Base-by-base conservation (phyloP, 2,329 filamentous ascomycete species). In the Fusarium citri region DNA sequence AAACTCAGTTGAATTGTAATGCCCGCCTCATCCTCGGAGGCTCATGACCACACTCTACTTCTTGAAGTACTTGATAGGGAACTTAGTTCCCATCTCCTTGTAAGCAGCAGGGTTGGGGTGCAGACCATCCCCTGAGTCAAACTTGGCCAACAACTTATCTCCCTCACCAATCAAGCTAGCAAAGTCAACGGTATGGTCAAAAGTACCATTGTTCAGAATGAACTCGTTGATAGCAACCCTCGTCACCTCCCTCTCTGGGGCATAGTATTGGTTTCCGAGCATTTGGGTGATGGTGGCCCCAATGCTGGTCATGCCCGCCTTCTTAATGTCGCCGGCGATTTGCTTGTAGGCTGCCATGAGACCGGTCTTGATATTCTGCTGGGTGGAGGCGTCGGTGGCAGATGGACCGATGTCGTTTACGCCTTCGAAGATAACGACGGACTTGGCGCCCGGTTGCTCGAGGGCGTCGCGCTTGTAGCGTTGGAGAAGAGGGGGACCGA, bases 51-150 rank as follows among this genome's bases (percentile, higher is more conserved):
- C 4, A 6, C 4, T 16, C 18, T 31, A 64, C 18, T 58, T 64
- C 37, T 30, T 50, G 0, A 69, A 69, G 3, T 64, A 7, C 4
- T 54, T 5, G 0, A 70, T 54, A 0, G 67, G 67, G 18, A 69
- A 69, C 12, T 57, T 40, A 14, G 40, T 45, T 5, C 67, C 67
- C 62, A 69, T 69, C 20, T 37, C 3, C 15, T 41, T 30, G 30
- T 69, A 69, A 3, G 62, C 67, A 18, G 49, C 28, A 11, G 68
- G 66, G 18, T 70, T 69, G 1, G 66, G 67, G 55, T 69, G 67
- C 1, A 69, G 8, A 42, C 68, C 66, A 30, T 69, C 67, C 1
- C 62, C 67, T 6, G 56, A 58, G 51, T 69, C 62, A 28, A 34
- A 69, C n/a, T 64, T 62, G 14, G 66, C 25, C 14, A 56, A 54